Evolutionary conservation across 2,329 filamentous ascomycete species (phyloP), one percentile per base, ranked within the genome.

Genomic region (Chrysoporthe cubensis): DNA sequence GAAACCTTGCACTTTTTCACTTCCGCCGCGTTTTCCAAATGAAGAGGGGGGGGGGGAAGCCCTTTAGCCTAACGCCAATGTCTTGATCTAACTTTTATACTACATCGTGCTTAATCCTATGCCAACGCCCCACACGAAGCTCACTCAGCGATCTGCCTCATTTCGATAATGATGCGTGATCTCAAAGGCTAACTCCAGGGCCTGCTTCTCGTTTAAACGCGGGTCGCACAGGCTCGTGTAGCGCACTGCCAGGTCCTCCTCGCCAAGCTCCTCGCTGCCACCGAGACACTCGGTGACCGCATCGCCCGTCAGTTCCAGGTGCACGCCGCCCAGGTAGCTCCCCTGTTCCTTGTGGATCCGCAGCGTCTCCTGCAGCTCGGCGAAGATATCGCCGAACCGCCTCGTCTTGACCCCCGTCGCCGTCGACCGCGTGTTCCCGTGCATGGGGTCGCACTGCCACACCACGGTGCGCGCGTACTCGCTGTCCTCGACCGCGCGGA

Each of bases 401-500:
- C 96, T 88, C 1, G 96, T 99, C 84, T 99, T 99, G 81, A 97
- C 88, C 37, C 94, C 94, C 0, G 87, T 82, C 0, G 88, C 85
- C 0, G 92, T 95, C 26, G 87, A 85, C 56, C 85, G 81, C 48
- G 88, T 91, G 80, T 91, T 91, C 71, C 96, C 96, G 80, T 99
- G 96, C 96, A 99, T 99, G 32, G 96, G 96, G 80, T 99, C 96
- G 81, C 95, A 98, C 81, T 98, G 96, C 95, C 95, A 98, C 73
- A 97, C 93, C 4, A 97, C 93, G 32, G 79, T 81, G 62, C 83
- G 79, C 59, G 78, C 78, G 79, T 88, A 89, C 79, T 90, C 93
- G 67, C 91, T 94, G 73, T 85, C 85, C 78, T 96, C 91, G 37
- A 99, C 95, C 48, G 93, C 93, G 72, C 91, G 88, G 77, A 99